Evolutionary conservation across 345 rosid genomes (phyloP).

Genomic region (Angophora floribunda): DNA sequence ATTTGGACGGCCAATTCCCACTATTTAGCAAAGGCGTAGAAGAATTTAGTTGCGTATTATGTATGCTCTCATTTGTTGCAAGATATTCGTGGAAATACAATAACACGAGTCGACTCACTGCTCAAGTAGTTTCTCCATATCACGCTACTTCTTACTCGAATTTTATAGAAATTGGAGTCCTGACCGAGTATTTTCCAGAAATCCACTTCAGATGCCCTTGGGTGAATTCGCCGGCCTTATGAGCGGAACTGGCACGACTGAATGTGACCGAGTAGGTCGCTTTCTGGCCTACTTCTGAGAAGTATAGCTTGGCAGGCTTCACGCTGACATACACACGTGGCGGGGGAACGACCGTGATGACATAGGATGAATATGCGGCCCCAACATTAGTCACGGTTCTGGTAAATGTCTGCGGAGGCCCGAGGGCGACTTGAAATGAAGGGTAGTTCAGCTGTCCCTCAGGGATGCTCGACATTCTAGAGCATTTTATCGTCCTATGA

Average conservation of each 20-base stretch:
- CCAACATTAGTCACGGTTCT: slow-evolving; percentile 50
- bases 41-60: too few species aligned
- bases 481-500: slow-evolving; percentile 7
- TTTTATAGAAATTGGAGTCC: slow-evolving; percentile 24
- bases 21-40: too few species aligned
- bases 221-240: background rate
- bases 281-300: slow-evolving; percentile 25
- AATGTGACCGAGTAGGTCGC: slow-evolving; percentile 27
- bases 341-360: slow-evolving; percentile 21
- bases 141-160: background rate
- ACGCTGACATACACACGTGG: slow-evolving; percentile 21
- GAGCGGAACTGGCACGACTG: background rate
- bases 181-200: slow-evolving; percentile 16
- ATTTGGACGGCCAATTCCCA: too few species aligned
- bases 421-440: slow-evolving; percentile 36
- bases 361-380: slow-evolving; percentile 6
- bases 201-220: slow-evolving; percentile 33
- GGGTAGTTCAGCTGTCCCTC: slow-evolving; percentile 38
- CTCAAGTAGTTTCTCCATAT: too few species aligned
- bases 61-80: too few species aligned
- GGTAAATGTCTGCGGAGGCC: slow-evolving; percentile 20
- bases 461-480: background rate
- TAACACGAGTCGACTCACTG: too few species aligned
- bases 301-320: slow-evolving; percentile 18
- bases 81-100: too few species aligned